Base-by-base conservation (phyloP, 148 eudicot species). In the Chenopodium album region DNA sequence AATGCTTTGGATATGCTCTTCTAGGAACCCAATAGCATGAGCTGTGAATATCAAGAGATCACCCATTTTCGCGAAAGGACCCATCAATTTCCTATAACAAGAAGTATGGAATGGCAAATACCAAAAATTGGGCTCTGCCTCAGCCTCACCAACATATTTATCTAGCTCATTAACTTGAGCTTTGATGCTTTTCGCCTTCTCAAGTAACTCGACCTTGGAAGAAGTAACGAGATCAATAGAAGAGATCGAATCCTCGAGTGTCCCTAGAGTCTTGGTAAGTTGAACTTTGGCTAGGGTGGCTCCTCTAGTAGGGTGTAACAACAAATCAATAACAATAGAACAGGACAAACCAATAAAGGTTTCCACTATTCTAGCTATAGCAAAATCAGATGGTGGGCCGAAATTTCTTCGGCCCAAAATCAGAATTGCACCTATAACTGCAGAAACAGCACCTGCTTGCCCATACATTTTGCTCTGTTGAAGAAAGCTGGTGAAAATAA, bases 101-200 rank as follows among this genome's bases (percentile, higher is more conserved):
- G 78, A 79, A 81, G 88, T 63, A 73, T 90, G 78, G 78, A 93
- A 93, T 32, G 98, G 98, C 79, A 87, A 71, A 76, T 87, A 89
- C 98, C 98, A 93, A 78, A 93, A 93, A 46, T 88, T 89, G 64
- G 98, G 98, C 81, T 93, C 98, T 22, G 78, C 86, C 47, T 90
- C 92, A 70, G 95, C 98, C 84, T 93, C 95, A 70, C 65, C 88
- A 16, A 88, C 86, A 79, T 78, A 85, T 64, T 89, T 89, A 32
- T 80, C 81, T 22, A 93, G 86, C 88, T 89, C 87, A 50, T 4
- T 75, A 9, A 91, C 80, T 4, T 82, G 70, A 10, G 17, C 23
- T 76, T 87, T 89, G 44, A 93, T 72, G 77, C 20, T 69, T 84
- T 81, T 90, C 26, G 74, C 81, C 44, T 52, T 81, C 8, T 81